Evolutionary conservation across 176 grass and related monocot species (phyloP), one percentile per base, ranked within the genome.

Genomic region (Oryza glaberrima): DNA sequence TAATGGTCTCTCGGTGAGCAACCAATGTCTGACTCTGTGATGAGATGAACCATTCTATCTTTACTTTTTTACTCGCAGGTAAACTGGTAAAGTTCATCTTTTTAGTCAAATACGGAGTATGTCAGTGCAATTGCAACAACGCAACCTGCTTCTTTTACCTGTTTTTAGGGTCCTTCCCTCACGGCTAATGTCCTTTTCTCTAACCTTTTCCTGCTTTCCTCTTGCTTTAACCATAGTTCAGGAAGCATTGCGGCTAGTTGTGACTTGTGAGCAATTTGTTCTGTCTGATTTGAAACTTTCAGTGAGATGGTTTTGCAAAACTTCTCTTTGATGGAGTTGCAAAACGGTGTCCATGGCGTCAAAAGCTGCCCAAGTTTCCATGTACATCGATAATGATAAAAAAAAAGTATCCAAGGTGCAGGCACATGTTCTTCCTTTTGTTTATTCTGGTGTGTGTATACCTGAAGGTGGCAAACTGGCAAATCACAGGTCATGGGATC

Each of bases 51-150:
- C 72, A 14, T 65, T 82, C 11, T 54, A 66, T 40, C 44, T 65
- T 43, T 44, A 43, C 67, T 41, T 70, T 48, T 66, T 71, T 75
- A 80, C 76, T 34, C 1, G 14, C 63, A 48, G 76, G 63, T 70
- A 69, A 73, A 51, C 70, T 80, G 48, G 35, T 81, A 69, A 89
- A 80, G 70, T 69, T 47, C 3, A 44, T 81, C 64, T 65, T 85
- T 89, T 32, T 7, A 25, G 70, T 67, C 9, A 44, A 44, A 9
- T 44, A 35, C 28, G 34, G 3, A 38, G 35, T 38, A 9, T 43
- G 46, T 19, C 0, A 3, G 9, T 25, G 40, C 10, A 58, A 49
- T 79, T 60, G 58, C 44, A 63, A 23, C 58, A 22, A 63, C 9
- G 58, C 69, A 63, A 14, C 2, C 47, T 45, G 65, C 32, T 67